Conservation (phyloP, 768 basidiomycete species). For the Sarcomyxa edulis region DNA sequence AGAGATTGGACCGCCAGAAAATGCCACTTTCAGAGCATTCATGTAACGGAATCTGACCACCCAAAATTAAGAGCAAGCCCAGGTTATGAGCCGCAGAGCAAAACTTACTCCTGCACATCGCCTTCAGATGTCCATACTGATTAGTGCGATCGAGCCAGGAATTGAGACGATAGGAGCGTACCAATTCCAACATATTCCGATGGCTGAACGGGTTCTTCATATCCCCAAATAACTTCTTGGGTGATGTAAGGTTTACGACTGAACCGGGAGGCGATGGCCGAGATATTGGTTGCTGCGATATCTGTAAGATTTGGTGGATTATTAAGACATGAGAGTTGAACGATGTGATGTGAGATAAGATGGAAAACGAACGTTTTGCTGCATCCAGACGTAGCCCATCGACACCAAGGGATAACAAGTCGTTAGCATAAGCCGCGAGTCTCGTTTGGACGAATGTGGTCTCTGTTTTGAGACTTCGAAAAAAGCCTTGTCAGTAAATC, state of each 20-base stretch:
- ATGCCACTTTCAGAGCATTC: constrained; percentile 42
- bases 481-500: too few species aligned
- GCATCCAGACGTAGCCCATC: constrained; percentile 63
- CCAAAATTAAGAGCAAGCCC: neutral
- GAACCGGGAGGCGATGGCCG: constrained; percentile 45
- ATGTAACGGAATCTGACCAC: constrained; percentile 53
- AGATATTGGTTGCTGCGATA: constrained; percentile 46
- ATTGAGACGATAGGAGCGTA: constrained; percentile 12
- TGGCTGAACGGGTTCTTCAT: constrained; percentile 51
- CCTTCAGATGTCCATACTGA: too few species aligned
- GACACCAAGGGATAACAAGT: constrained; percentile 55
- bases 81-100: too few species aligned
- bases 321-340: neutral
- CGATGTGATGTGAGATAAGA: neutral
- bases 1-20: constrained; percentile 45
- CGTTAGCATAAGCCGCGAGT: constrained; percentile 54
- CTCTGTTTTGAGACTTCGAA: constrained; percentile 55
- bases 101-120: constrained; percentile 57
- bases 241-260: constrained; percentile 47
- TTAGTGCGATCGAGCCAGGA: too few species aligned
- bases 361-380: constrained; percentile 44
- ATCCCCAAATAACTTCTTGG: constrained; percentile 52
- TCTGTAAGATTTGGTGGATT: too few species aligned
- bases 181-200: constrained; percentile 52
- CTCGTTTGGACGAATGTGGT: constrained; percentile 51